Evolutionary conservation across 148 eudicot species (phyloP).

Genomic region (Chenopodium quinoa): DNA sequence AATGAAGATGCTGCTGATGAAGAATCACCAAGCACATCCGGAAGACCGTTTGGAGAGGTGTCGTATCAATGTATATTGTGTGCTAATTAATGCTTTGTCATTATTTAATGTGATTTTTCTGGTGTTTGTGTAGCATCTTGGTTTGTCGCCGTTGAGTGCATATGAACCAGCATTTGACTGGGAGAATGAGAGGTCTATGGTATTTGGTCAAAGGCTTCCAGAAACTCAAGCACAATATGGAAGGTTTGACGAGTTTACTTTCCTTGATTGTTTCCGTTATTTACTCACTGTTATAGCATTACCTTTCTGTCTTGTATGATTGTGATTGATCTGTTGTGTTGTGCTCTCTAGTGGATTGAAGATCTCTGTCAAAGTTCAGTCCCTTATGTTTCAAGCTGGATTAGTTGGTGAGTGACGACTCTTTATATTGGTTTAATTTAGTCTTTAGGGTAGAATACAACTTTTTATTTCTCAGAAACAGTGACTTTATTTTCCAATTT

Average conservation of each 20-base stretch:
- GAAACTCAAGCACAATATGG: conserved; percentile 68
- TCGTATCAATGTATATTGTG: background rate
- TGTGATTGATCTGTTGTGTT: conserved; percentile 17
- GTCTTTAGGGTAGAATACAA: background rate
- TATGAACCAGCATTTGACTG: conserved; percentile 99
- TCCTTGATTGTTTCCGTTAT: conserved; percentile 2
- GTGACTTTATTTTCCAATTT: background rate
- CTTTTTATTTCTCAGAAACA: background rate
- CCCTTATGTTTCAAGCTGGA: conserved; percentile 93
- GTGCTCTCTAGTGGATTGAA: conserved; percentile 69
- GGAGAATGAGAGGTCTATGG: conserved; percentile 91
- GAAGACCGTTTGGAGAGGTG: conserved; percentile 64
- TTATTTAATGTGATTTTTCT: conserved; percentile 8
- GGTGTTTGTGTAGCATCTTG: conserved; percentile 69
- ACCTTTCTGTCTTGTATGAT: conserved; percentile 2
- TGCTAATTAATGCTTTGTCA: conserved; percentile 2
- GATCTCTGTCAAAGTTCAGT: conserved; percentile 89
- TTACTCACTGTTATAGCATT: background rate
- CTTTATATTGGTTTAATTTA: conserved; percentile 7
- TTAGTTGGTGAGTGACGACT: conserved; percentile 66
- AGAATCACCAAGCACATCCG: conserved; percentile 85
- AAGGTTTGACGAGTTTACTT: conserved; percentile 46
- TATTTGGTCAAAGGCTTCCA: conserved; percentile 89
- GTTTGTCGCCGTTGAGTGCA: conserved; percentile 86
- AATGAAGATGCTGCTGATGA: conserved; percentile 67